Evolutionary conservation across 2,329 filamentous ascomycete species (phyloP), one percentile per base, ranked within the genome.

Genomic region (Orbilia blumenaviensis): DNA sequence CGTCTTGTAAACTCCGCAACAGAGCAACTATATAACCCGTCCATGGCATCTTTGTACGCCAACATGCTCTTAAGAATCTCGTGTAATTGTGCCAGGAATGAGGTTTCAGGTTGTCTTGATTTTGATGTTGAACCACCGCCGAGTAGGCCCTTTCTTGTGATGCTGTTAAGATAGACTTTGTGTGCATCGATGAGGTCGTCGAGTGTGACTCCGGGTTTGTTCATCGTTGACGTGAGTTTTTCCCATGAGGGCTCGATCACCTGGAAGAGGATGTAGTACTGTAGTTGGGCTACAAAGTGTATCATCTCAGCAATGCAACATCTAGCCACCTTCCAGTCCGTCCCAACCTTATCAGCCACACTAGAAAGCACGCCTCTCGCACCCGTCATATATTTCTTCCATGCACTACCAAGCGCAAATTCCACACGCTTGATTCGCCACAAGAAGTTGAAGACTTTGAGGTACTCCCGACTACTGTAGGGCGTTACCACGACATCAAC

Each of bases 381-480:
- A 48, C 95, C 95, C 0, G 95, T 99, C 89, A 97, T 98, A 83
- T 92, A 96, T 78, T 94, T 91, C 69, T 95, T 90, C 94, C 95
- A 99, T 42, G 93, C 95, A 10, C 91, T 93, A 3, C 91, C 88
- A 0, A 99, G 88, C 0, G 92, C 94, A 81, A 98, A 99, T 81
- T 99, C 95, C 61, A 99, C 95, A 27, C 95, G 91, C 84, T 99
- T 99, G 81, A 99, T 93, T 78, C 95, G 91, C 94, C 95, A 99
- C 2, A 99, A 87, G 81, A 99, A 97, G 83, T 99, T 99, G 87
- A 99, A 99, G 8, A 99, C 93, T 82, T 98, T 98, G 80, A 99
- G 90, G 82, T 99, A 99, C 82, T 99, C 94, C 21, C 94, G 92
- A 79, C 92, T 94, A 50, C 93, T 94, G 89, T 94, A 97, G 44